Conservation (phyloP, 1,139 yeast species). For the Scheffersomyces titani region DNA sequence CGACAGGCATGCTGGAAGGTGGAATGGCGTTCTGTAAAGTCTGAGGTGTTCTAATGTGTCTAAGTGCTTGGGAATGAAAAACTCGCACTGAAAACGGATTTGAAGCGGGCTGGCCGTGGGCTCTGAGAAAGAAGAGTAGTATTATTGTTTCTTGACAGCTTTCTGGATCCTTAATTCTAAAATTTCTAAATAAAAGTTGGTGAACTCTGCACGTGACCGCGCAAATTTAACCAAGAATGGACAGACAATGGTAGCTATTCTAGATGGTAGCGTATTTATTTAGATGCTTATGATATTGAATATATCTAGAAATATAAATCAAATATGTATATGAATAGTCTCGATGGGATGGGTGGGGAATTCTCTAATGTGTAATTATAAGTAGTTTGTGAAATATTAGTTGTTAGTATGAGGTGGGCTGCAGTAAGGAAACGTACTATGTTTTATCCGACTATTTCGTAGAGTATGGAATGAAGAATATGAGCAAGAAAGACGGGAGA, state of each 20-base stretch:
- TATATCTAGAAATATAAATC: no score
- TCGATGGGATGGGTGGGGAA: background rate
- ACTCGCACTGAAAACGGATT: background rate
- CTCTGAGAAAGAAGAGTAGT: conserved; percentile 2
- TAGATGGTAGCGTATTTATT: background rate
- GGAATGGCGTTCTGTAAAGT: background rate
- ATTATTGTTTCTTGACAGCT: background rate
- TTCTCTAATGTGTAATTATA: no score
- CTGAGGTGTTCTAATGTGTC: background rate
- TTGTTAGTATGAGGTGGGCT: background rate
- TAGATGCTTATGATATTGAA: background rate
- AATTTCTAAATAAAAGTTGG: background rate
- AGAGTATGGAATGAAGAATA: background rate
- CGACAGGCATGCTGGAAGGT: conserved; percentile 23
- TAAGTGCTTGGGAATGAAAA: background rate
- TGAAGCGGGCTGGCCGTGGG: background rate
- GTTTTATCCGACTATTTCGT: background rate
- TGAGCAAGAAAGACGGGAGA: background rate
- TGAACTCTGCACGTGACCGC: background rate
- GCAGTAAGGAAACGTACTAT: background rate
- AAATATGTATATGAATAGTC: no score
- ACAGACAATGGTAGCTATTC: background rate
- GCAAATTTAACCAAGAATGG: background rate
- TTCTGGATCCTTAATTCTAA: background rate
- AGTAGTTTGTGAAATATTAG: background rate